These are phyloP conservation scores for Eucalyptus virginea DNA, from an alignment of 345 rosid genomes.

Conservation along the genomic window DNA sequence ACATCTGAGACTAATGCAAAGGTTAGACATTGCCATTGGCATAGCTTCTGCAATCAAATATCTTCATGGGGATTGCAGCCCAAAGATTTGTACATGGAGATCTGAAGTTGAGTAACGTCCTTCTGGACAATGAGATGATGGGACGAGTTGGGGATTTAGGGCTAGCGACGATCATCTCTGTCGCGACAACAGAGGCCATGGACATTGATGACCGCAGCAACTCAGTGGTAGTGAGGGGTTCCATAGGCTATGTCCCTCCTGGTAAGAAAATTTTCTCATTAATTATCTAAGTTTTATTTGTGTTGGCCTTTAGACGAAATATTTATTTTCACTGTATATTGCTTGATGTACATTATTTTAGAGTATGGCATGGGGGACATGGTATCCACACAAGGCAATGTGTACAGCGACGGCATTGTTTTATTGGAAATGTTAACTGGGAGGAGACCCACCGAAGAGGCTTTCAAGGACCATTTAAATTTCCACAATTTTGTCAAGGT, in stretches of 20 bases:
- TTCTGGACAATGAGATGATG: not conserved
- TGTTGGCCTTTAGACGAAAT: not conserved
- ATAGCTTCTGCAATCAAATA: not conserved
- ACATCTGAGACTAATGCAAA: not conserved
- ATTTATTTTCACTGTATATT: no score
- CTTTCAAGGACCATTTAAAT: not conserved
- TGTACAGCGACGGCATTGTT: no score
- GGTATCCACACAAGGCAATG: not conserved
- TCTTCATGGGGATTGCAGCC: not conserved
- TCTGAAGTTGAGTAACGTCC: not conserved
- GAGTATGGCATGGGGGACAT: not conserved
- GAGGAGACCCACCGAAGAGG: not conserved
- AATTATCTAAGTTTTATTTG: not conserved
- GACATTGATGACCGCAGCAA: not conserved
- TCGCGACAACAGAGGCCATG: not conserved
- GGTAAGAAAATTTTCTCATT: not conserved
- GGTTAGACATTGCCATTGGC: not conserved
- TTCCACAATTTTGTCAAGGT: no score
- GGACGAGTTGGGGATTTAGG: not conserved
- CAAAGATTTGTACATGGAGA: not conserved
- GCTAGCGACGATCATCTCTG: fast-evolving
- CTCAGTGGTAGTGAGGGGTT: not conserved
- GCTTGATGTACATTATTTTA: not conserved
- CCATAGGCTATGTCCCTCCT: not conserved
- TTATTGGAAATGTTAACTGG: no score